Evolutionary conservation across 805 yeast species (phyloP), one percentile per base, ranked within the genome.

Genomic region (Teunomyces barrocoloradensis): DNA sequence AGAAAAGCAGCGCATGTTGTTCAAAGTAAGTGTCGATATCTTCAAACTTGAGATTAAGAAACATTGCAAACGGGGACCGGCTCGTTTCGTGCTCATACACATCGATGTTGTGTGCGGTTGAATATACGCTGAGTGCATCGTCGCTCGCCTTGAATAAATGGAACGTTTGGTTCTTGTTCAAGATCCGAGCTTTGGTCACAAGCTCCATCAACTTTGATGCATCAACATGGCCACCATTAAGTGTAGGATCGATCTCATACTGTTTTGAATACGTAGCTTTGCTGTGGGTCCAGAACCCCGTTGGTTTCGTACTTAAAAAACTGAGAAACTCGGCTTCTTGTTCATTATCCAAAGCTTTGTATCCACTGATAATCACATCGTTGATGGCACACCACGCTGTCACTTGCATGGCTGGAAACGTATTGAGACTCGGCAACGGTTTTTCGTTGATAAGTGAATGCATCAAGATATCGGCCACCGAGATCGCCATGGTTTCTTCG

Each of bases 381-480:
- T 76, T 74, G 6, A 90, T 80, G 10, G 75, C 72, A 23, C 85
- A 77, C 87, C 94, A 89, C 3, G 78, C 75, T 10, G 71, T 73
- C 5, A 91, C 96, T 50, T 69, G 71, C 72, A 92, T 73, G 23
- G 72, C 70, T 0, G 97, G 97, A 13, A 90, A 67, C 25, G 49
- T 53, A 0, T 65, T 56, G 34, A 78, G 73, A 3, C 59, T 53
- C 48, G 78, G 66, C 36, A 92, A 73, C 0, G 96, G 94, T 20
- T 84, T 84, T 57, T 89, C 95, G 61, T 92, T 92, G 27, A 87
- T 81, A 60, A 92, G 73, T 0, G 97, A 89, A 58, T 91, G 96
- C 96, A 91, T 89, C 49, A 92, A 68, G 41, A 89, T 75, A 63
- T 90, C 96, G 0, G 96, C 77, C 11, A 87, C 73, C 2, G 85